These are phyloP conservation scores for Vitis riparia DNA, from an alignment of 164 flowering plant species.

Conservation along the genomic window DNA sequence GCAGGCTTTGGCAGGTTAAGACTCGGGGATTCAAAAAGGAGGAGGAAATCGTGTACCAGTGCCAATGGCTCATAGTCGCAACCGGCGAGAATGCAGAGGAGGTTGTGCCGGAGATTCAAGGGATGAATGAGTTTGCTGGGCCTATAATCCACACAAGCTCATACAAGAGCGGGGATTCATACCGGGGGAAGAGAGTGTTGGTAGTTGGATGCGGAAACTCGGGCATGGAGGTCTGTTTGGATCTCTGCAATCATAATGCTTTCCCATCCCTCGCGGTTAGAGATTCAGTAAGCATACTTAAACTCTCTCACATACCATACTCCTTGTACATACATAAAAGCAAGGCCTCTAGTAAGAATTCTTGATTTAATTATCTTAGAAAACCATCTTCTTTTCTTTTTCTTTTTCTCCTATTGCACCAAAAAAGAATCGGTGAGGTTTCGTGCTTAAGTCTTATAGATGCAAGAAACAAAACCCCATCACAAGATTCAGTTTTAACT, in stretches of 20 bases:
- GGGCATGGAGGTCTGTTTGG: slow-evolving; percentile 96
- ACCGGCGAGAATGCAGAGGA: slow-evolving; percentile 97
- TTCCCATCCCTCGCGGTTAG: slow-evolving; percentile 77
- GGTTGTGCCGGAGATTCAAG: slow-evolving; percentile 61
- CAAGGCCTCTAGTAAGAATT: background rate
- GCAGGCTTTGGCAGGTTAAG: slow-evolving; percentile 58
- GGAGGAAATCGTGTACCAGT: slow-evolving; percentile 49
- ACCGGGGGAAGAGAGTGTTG: slow-evolving; percentile 59
- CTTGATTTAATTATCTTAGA: background rate
- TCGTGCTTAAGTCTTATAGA: no score
- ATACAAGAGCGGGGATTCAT: slow-evolving; percentile 61
- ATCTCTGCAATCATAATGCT: slow-evolving; percentile 77
- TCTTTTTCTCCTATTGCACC: no score
- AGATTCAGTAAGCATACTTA: slow-evolving; percentile 53
- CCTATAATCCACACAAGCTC: slow-evolving; percentile 60
- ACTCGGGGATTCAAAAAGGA: slow-evolving; percentile 25
- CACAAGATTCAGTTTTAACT: no score
- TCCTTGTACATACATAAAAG: no score
- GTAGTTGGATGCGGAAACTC: slow-evolving; percentile 97
- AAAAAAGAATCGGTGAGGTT: no score
- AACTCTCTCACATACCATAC: background rate
- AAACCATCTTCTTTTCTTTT: no score
- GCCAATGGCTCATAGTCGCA: slow-evolving; percentile 82
- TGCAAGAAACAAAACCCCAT: no score
- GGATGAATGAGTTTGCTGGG: slow-evolving; percentile 58